These are phyloP conservation scores for Yamadazyma spencermartinsiae DNA, from an alignment of 1,139 yeast species.

Conservation along the genomic window DNA sequence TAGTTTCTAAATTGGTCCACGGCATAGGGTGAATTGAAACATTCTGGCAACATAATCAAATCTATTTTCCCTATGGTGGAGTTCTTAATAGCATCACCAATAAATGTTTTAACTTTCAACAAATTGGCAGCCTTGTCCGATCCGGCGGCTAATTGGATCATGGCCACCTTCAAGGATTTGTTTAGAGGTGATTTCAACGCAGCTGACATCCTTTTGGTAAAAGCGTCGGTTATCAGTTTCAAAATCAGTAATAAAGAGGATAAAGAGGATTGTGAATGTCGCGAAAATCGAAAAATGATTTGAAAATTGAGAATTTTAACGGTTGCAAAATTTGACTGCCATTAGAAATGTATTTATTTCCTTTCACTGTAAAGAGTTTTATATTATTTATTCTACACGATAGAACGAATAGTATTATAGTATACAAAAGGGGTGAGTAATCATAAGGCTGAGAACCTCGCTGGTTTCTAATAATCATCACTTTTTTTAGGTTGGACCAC, in stretches of 20 bases:
- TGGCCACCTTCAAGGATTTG: conserved; percentile 60
- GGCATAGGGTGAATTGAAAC: conserved; percentile 94
- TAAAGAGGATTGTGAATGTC: too few species aligned
- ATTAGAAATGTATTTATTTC: too few species aligned
- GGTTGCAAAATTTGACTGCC: too few species aligned
- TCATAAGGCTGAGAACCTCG: background rate
- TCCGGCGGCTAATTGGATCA: conserved; percentile 76
- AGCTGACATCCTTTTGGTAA: conserved; percentile 15
- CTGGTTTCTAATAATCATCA: conserved; percentile 7
- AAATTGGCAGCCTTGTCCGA: conserved; percentile 62
- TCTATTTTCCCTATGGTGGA: conserved; percentile 51
- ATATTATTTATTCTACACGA: background rate
- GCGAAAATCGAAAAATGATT: too few species aligned
- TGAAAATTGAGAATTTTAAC: too few species aligned
- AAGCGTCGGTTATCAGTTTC: background rate
- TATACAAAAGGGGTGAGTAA: background rate
- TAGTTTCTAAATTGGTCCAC: conserved; percentile 83
- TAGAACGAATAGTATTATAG: too few species aligned
- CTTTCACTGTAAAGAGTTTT: too few species aligned
- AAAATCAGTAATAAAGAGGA: background rate
- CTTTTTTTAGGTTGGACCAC: conserved; percentile 14
- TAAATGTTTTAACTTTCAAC: conserved; percentile 48
- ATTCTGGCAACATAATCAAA: conserved; percentile 79
- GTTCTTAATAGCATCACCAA: conserved; percentile 50
- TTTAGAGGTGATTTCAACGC: conserved; percentile 35